Evolutionary conservation across 108 stramenopile species (phyloP).

Genomic region (Schizochytrium sp.): DNA sequence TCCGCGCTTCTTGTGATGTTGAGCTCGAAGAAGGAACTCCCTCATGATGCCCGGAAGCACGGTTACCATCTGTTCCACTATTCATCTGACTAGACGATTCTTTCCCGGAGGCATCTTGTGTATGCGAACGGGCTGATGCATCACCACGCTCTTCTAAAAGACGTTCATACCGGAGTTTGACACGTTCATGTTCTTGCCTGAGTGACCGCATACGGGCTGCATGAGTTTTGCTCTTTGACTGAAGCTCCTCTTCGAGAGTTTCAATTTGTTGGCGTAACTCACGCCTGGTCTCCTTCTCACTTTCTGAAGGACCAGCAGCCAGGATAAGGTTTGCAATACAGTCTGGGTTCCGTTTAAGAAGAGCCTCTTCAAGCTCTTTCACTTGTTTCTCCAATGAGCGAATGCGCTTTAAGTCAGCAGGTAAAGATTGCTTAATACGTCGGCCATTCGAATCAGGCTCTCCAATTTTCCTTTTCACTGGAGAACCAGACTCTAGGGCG

Average conservation of each 20-base stretch:
- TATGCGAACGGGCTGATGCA: neutral
- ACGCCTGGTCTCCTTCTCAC: slow-evolving; percentile 34
- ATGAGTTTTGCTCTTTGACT: neutral
- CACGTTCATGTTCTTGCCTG: slow-evolving; percentile 50
- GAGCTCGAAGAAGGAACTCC: neutral
- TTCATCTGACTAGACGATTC: too few relatives aligned
- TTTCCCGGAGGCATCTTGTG: neutral
- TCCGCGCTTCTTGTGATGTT: slow-evolving; percentile 6
- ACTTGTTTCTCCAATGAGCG: slow-evolving; percentile 27
- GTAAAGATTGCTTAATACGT: neutral
- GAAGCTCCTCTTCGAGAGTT: slow-evolving; percentile 6
- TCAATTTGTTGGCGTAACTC: slow-evolving; percentile 3
- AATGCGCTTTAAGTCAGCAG: neutral
- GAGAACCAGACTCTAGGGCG: neutral
- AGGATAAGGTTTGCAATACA: slow-evolving; percentile 54
- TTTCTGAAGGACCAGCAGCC: slow-evolving; percentile 23
- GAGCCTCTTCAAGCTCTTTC: slow-evolving; percentile 27
- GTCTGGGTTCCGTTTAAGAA: slow-evolving; percentile 43
- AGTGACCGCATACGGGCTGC: neutral
- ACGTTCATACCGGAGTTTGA: slow-evolving; percentile 39
- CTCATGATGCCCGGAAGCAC: neutral
- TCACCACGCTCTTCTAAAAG: neutral
- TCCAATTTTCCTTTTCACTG: too few relatives aligned
- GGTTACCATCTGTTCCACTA: neutral
- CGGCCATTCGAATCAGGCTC: neutral